Percentiles rank a stretch among this genome's conserved stretches.
phyloP scores from a whole-genome alignment of 768 basidiomycete species.

The Multifurca ochricompacta region DNA sequence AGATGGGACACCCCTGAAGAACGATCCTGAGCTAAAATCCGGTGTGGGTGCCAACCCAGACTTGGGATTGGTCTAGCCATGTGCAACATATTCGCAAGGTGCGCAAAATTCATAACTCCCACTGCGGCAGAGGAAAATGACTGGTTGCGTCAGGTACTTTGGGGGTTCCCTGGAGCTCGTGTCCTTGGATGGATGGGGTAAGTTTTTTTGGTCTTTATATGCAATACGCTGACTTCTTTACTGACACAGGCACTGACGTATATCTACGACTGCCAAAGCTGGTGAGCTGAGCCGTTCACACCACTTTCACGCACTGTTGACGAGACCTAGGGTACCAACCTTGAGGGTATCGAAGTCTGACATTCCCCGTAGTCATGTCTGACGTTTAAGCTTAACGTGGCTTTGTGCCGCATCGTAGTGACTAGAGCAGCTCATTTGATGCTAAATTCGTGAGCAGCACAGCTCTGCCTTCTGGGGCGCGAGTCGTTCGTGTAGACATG shows the following conservation, averaged over 20 bases:
- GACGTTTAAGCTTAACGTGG: neutral
- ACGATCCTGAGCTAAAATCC: slow-evolving; percentile 37
- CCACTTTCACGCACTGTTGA: neutral
- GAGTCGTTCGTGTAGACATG: neutral
- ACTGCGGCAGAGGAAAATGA: neutral
- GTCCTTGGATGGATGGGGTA: slow-evolving; percentile 79
- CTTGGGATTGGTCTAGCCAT: slow-evolving; percentile 83
- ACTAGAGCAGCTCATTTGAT: neutral
- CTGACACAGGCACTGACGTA: slow-evolving; percentile 63
- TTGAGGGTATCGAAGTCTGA: slow-evolving; percentile 78
- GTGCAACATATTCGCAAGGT: slow-evolving; percentile 86
- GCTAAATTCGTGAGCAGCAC: neutral
- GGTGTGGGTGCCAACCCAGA: slow-evolving; percentile 47
- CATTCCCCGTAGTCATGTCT: neutral
- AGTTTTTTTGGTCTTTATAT: slow-evolving; percentile 22
- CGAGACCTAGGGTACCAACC: slow-evolving; percentile 60
- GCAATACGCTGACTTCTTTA: neutral
- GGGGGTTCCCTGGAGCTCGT: slow-evolving; percentile 75
- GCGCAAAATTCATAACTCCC: slow-evolving; percentile 20
- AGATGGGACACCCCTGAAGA: slow-evolving; percentile 22
- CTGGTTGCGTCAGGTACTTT: slow-evolving; percentile 50
- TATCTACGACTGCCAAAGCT: slow-evolving; percentile 76
- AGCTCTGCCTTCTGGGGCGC: neutral
- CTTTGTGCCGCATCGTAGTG: neutral
- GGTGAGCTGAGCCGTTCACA: slow-evolving; percentile 34